Conservation (phyloP, 2,329 filamentous ascomycete species). For the Fonsecaea pedrosoi region DNA sequence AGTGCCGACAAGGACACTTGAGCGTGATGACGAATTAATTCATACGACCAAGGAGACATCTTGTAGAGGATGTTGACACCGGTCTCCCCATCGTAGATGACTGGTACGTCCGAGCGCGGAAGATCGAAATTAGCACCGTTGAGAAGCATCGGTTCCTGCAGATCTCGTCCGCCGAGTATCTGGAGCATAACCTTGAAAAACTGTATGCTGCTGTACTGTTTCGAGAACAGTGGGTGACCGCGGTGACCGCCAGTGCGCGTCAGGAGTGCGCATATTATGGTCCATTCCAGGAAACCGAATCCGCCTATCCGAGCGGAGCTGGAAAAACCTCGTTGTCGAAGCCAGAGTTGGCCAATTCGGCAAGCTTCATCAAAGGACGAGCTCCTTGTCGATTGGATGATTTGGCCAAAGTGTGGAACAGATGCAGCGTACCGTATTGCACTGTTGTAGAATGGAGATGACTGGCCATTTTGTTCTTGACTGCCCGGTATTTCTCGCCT, state of each 20-base stretch:
- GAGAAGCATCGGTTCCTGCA: conserved; percentile 70
- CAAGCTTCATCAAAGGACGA: conserved; percentile 81
- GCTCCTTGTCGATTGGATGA: conserved; percentile 67
- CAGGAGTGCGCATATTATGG: conserved; percentile 77
- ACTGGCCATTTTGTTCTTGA: conserved; percentile 34
- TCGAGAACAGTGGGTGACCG: conserved; percentile 74
- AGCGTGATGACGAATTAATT: conserved; percentile 74
- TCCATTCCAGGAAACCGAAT: conserved; percentile 94
- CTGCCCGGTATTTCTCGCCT: conserved; percentile 51
- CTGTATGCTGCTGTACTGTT: conserved; percentile 86
- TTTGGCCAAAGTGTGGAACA: conserved; percentile 74
- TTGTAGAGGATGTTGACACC: conserved; percentile 86
- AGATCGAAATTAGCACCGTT: conserved; percentile 49
- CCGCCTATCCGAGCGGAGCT: conserved; percentile 75
- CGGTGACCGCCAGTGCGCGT: conserved; percentile 77
- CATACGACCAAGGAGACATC: conserved; percentile 85
- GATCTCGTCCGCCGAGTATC: conserved; percentile 76
- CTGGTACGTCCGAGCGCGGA: conserved; percentile 61
- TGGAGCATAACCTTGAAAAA: conserved; percentile 95
- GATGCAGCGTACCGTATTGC: conserved; percentile 79
- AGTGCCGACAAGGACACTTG: conserved; percentile 75
- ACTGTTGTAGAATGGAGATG: conserved; percentile 89
- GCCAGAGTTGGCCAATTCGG: conserved; percentile 84
- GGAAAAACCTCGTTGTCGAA: conserved; percentile 83
- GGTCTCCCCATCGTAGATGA: conserved; percentile 77